Base-by-base conservation (phyloP, 164 flowering plant species). In the Platanus orientalis region DNA sequence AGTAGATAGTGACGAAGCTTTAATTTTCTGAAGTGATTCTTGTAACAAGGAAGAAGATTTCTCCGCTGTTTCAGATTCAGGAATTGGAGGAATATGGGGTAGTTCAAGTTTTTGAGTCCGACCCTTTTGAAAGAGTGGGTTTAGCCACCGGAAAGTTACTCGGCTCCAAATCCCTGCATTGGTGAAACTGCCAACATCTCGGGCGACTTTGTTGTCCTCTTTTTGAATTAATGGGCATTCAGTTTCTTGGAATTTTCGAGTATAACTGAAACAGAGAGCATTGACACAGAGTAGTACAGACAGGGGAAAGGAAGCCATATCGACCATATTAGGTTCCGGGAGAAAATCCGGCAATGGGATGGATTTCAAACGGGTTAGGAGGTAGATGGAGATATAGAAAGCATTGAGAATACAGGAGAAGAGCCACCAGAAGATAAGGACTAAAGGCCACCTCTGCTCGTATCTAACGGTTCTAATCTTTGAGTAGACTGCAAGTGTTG, bases 71-170 rank as follows among this genome's bases (percentile, higher is more conserved):
- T 89, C 94, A 1, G 88, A 78, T 44, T 59, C 68, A 50, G 94
- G 88, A 71, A 87, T 69, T 2, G 73, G 40, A 44, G 96, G 98
- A 26, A 92, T 67, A 34, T 89, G 75, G 49, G 50, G 51, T 1
- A 78, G 54, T 60, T 78, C 86, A 32, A 92, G 84, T 62, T 83
- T 83, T 26, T 76, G 68, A 50, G 12, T 39, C 7, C 81, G 72
- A 11, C 96, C 92, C 57, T 24, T 67, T 27, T 56, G 50, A 19
- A 92, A 86, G 1, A 92, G 77, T 0, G 89, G 89, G 54, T 89
- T 89, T 7, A 89, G 79, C 98, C 94, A 92, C 32, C 12, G 60
- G 57, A 92, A 89, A 6, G 85, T 84, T 6, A 86, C 45, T 25
- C 64, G 28, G 74, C 89, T 83, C 89, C 86, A 87, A 47, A 86